These are phyloP conservation scores for Botrytis elliptica DNA, from an alignment of 2,329 filamentous ascomycete species.

Conservation along the genomic window DNA sequence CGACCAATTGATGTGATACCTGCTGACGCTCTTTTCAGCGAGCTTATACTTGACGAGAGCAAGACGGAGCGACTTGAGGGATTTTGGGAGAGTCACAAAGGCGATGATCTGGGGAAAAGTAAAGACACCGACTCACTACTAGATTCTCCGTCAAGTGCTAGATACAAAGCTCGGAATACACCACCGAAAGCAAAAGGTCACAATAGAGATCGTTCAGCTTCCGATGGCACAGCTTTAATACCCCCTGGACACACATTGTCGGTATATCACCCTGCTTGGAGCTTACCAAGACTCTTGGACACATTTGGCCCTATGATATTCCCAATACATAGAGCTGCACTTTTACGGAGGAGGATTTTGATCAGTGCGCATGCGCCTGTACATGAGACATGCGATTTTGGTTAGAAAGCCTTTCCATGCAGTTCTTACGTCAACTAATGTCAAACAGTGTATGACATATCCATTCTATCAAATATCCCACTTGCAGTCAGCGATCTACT, in stretches of 20 bases:
- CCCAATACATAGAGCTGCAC: slow-evolving; percentile 80
- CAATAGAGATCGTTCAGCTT: slow-evolving; percentile 57
- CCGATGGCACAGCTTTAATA: slow-evolving; percentile 59
- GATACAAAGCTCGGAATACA: slow-evolving; percentile 43
- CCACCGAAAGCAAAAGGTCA: slow-evolving; percentile 44
- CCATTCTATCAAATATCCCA: slow-evolving; percentile 87
- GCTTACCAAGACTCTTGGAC: slow-evolving; percentile 73
- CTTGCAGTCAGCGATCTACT: slow-evolving; percentile 68
- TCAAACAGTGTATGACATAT: slow-evolving; percentile 81
- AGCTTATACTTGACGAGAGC: slow-evolving; percentile 63
- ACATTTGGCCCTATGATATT: slow-evolving; percentile 90
- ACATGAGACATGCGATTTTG: slow-evolving; percentile 82
- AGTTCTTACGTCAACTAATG: slow-evolving; percentile 18
- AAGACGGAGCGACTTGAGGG: slow-evolving; percentile 65
- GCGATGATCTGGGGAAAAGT: slow-evolving; percentile 33
- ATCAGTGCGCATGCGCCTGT: slow-evolving; percentile 86
- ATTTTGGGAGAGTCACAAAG: slow-evolving; percentile 71
- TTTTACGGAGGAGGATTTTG: slow-evolving; percentile 83
- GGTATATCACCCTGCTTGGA: slow-evolving; percentile 81
- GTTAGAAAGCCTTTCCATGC: slow-evolving; percentile 48
- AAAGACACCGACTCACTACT: slow-evolving; percentile 34
- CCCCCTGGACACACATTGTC: slow-evolving; percentile 66
- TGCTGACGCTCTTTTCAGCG: slow-evolving; percentile 43
- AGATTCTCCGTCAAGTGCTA: slow-evolving; percentile 44
- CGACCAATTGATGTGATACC: background rate